Base-by-base conservation (phyloP, 192 early-diverging fungal species). In the Pilaira anomala region DNA sequence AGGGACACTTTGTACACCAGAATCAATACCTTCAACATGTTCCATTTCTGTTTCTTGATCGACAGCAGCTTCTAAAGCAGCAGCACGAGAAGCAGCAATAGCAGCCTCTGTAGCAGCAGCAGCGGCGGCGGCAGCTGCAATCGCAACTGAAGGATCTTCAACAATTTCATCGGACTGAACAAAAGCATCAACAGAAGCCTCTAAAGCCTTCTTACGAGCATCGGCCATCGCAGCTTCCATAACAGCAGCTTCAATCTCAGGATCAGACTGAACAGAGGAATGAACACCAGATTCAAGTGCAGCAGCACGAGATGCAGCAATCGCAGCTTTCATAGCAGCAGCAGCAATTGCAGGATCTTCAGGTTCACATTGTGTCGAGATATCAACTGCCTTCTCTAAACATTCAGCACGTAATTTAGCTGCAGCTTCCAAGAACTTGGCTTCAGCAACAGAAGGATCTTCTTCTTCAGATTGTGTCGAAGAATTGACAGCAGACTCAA, bases 51-150 rank as follows among this genome's bases (percentile, higher is more conserved):
- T 42, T 13, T 24, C 25, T 33, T 41, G 51, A 12, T 28, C 33
- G 29, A 49, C 7, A 3, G 29, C 42, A 22, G 14, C 66, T n/a
- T 55, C 53, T 49, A 48, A 51, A 16, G 62, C 60, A 54, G 49
- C 51, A 64, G 44, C 61, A 63, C 62, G 69, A 56, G 74, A 51
- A 22, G 56, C 50, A 11, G 56, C 48, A 56, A 30, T 19, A 71
- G 73, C 40, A 41, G 60, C 48, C 28, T 65, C 62, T 58, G 63
- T 28, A 44, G 45, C 51, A 29, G 36, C 48, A 28, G 45, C 42
- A 22, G 29, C n/a, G 18, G 29, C 30, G 45, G 24, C 40, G n/a
- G 58, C 56, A 44, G 55, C 64, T 18, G 40, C 41, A n/a, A n/a
- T n/a, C n/a, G n/a, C n/a, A n/a, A n/a, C n/a, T n/a, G n/a, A n/a